Evolutionary conservation across 305 asterid genomes (phyloP), one percentile per base, ranked within the genome.

Genomic region (Fraxinus paxiana): DNA sequence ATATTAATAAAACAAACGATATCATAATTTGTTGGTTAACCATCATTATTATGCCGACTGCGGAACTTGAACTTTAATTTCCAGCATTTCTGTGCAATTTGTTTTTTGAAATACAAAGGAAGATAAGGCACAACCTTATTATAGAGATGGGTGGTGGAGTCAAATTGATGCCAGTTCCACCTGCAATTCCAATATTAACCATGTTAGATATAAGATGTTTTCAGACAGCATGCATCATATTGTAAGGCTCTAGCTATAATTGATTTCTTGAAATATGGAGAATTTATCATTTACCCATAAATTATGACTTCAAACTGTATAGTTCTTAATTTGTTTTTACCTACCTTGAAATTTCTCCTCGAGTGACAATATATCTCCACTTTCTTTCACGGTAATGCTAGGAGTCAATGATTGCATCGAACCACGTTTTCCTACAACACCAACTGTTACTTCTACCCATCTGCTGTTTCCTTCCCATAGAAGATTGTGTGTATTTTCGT

Each of bases 281-380:
- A 3, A 59, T 22, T 59, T 20, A 59, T 20, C 30, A 59, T 20
- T 18, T 13, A 61, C 30, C 22, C 15, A 22, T 8, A 20, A 61
- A 61, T 22, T 61, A 61, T 3, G 71, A 22, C 71, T 6, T 20
- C 69, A 59, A 59, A 61, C 15, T 7, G 2, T 59, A 6, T 2
- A 6, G 13, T 63, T 22, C 17, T 63, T 20, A 63, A 10, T 22
- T 63, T 24, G 33, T 37, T 38, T 18, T 9, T 22, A 31, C 74
- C 71, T 88, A 94, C 97, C 97, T 90, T 94, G 98, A 76, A 94
- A 94, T 85, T 94, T 94, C 89, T 94, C 97, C 88, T 94, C 98
- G 10, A 94, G 97, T 35, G 98, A 94, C 83, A 94, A 89, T 83
- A 94, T 92, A 83, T 89, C 98, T 72, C 98, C 98, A 69, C 84